These are phyloP conservation scores for Aspergillus sp. DNA, from an alignment of 2,329 filamentous ascomycete species.

Conservation along the genomic window DNA sequence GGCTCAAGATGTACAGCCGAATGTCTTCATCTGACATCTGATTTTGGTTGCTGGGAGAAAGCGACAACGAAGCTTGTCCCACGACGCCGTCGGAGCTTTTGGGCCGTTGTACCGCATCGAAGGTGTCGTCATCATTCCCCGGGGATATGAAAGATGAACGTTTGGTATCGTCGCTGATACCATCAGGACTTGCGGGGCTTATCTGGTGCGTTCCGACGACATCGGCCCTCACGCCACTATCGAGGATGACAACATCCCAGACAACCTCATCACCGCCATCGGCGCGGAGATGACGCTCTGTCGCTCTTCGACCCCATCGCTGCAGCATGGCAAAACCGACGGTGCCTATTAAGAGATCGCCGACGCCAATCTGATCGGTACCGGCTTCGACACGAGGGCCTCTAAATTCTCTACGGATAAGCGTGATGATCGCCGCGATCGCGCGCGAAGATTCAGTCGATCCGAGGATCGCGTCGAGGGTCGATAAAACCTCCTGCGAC, in stretches of 20 bases:
- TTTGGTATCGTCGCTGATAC: constrained; percentile 47
- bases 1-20: constrained; percentile 46
- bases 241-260: constrained; percentile 49
- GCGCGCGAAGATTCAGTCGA: constrained; percentile 49
- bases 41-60: constrained; percentile 36
- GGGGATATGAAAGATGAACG: constrained; percentile 50
- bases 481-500: constrained; percentile 44
- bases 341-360: constrained; percentile 43
- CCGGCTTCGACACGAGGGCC: constrained; percentile 31
- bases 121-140: constrained; percentile 33
- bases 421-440: constrained; percentile 47
- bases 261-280: constrained; percentile 43
- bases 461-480: constrained; percentile 46
- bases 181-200: constrained; percentile 38
- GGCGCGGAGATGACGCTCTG: constrained; percentile 39
- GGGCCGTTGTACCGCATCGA: constrained; percentile 39
- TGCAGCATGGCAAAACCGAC: constrained; percentile 47
- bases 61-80: constrained; percentile 25
- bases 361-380: constrained; percentile 40
- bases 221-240: constrained; percentile 45
- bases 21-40: constrained; percentile 45
- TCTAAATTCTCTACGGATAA: constrained; percentile 45
- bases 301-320: constrained; percentile 45
- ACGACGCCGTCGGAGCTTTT: constrained; percentile 21
- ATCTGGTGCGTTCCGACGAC: constrained; percentile 43